Percentiles rank a stretch among this genome's conserved stretches.
Evolutionary conservation across 345 rosid species (phyloP).

Genomic region (Eucalyptus decipiens): DNA sequence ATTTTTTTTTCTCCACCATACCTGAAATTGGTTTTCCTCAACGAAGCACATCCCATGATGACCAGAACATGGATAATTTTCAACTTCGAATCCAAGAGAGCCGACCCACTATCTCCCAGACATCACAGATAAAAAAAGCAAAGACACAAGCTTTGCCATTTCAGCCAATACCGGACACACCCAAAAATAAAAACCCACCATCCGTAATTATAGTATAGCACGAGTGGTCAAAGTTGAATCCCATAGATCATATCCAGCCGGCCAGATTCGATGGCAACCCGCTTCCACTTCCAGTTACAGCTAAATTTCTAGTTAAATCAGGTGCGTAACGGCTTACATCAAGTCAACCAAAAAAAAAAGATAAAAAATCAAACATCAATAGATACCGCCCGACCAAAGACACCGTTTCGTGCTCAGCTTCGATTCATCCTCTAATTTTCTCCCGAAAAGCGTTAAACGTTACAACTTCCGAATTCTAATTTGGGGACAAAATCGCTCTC

Average conservation of each 20-base stretch:
- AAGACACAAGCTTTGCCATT: background rate
- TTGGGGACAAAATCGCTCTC: background rate
- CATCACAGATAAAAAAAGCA: background rate
- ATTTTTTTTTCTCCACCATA: background rate
- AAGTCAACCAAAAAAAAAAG: background rate
- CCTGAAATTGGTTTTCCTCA: background rate
- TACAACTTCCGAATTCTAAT: background rate
- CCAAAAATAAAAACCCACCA: background rate
- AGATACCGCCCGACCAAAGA: background rate
- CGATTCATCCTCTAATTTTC: background rate
- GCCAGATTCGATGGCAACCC: background rate
- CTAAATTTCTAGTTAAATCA: background rate
- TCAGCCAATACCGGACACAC: background rate
- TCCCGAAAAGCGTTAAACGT: background rate
- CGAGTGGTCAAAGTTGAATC: background rate
- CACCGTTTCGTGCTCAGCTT: background rate
- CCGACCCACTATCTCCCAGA: background rate
- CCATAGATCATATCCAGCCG: background rate
- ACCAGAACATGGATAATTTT: background rate
- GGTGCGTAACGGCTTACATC: background rate
- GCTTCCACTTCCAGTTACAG: background rate
- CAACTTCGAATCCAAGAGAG: background rate
- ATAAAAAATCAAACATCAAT: background rate
- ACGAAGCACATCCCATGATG: background rate
- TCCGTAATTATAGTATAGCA: background rate